phyloP scores from a whole-genome alignment of 2,329 filamentous ascomycete genomes.

The Alternaria burnsii region DNA sequence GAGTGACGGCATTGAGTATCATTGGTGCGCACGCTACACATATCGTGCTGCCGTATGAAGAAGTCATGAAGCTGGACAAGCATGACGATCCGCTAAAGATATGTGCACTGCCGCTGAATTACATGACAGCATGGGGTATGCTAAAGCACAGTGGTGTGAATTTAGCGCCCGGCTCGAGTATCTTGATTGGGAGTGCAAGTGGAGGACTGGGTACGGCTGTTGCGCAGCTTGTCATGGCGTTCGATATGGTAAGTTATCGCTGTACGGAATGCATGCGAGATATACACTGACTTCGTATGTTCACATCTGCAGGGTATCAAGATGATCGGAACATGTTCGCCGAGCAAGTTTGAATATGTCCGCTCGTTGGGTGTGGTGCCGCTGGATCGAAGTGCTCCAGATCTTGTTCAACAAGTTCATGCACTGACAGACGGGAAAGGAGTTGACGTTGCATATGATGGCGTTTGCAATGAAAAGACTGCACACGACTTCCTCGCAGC shows the following conservation, averaged over 20 bases:
- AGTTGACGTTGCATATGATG: conserved; percentile 21
- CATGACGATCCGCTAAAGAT: conserved; percentile 16
- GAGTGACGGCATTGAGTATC: conserved; percentile 9
- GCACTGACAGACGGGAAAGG: conserved; percentile 14
- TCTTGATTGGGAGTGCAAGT: conserved; percentile 18
- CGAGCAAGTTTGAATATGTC: conserved; percentile 16
- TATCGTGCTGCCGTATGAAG: conserved; percentile 12
- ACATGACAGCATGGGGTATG: conserved; percentile 23
- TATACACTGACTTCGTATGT: no score
- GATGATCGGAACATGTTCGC: conserved; percentile 19
- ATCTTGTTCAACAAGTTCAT: conserved; percentile 15
- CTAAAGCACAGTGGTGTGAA: conserved; percentile 18
- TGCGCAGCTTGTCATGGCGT: conserved; percentile 15
- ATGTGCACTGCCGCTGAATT: conserved; percentile 15
- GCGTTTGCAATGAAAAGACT: conserved; percentile 15
- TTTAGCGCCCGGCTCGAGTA: conserved; percentile 13
- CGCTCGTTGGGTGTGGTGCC: conserved; percentile 19
- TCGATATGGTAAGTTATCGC: conserved; percentile 8
- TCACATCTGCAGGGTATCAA: background rate
- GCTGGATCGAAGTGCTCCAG: conserved; percentile 14
- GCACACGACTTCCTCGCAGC: conserved; percentile 10
- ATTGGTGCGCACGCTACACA: conserved; percentile 17
- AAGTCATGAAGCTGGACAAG: conserved; percentile 5
- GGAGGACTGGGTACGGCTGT: conserved; percentile 20
- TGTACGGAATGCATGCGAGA: no score